phyloP scores from a whole-genome alignment of 2,329 filamentous ascomycete species.

The Cladosporium sp. region DNA sequence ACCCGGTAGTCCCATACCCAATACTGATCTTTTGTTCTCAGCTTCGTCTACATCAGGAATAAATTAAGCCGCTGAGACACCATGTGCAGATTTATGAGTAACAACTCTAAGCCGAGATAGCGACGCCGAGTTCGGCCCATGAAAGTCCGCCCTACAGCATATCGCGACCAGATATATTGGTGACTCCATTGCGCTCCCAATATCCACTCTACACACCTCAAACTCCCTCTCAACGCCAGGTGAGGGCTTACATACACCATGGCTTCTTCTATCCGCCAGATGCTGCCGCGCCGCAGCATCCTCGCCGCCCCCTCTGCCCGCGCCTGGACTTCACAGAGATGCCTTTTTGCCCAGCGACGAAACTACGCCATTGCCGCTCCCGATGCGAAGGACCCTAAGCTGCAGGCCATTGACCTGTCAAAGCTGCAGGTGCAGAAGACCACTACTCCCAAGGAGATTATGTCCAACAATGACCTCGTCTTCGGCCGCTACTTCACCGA shows the following conservation, averaged over 20 bases:
- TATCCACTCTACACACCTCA: neutral
- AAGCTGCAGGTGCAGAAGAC: conserved; percentile 73
- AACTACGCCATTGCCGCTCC: conserved; percentile 30
- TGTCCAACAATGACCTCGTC: conserved; percentile 74
- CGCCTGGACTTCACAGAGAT: conserved; percentile 4
- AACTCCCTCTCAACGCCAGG: neutral
- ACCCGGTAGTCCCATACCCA: no score
- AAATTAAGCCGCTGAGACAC: no score
- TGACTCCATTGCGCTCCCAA: neutral
- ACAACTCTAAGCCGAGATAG: neutral
- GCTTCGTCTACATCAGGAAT: no score
- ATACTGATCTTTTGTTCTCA: no score
- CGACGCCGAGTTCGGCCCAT: neutral
- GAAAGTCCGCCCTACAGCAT: conserved; percentile 1
- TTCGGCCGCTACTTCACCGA: conserved; percentile 94
- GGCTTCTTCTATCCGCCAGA: conserved; percentile 10
- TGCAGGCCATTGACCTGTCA: conserved; percentile 69
- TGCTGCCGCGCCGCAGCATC: conserved; percentile 12
- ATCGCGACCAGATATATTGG: neutral
- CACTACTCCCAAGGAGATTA: conserved; percentile 66
- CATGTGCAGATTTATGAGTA: no score
- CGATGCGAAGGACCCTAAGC: conserved; percentile 47
- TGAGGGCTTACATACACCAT: neutral
- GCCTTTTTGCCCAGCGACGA: conserved; percentile 10
- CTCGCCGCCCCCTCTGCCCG: conserved; percentile 11